Base-by-base conservation (phyloP, 495 filamentous ascomycete genomes). In the Podospora pseudopauciseta region DNA sequence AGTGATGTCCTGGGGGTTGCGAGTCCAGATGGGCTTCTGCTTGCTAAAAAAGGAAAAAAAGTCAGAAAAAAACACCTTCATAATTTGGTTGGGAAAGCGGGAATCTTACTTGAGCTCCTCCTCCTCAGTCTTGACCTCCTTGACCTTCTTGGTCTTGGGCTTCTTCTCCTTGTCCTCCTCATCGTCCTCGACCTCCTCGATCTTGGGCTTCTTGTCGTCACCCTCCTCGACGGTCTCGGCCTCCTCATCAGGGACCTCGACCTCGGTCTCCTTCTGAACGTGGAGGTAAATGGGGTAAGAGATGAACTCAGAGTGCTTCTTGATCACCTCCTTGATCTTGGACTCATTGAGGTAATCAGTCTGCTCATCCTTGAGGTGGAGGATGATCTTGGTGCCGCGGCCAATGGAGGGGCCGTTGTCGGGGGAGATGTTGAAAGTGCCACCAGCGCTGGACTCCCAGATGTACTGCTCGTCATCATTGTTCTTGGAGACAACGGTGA, bases 251-350 rank as follows among this genome's bases (percentile, higher is more conserved):
- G 93, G 93, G 70, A 98, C 93, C 85, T 99, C 95, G 76, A 86
- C 97, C 92, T 99, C 95, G 76, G 90, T 94, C 91, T 98, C 96
- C 88, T 99, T 99, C 79, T 91, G 82, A 78, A 98, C 92, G 82
- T 99, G 95, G 68, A 99, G 95, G 87, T 97, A 99, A 88, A 99
- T 99, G 73, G 95, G 95, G 89, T 99, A 99, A 64, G 96, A 98
- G 87, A 99, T 99, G 90, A 99, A 99, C 87, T 99, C 95, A 81
- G 95, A 98, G 90, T 99, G 95, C 91, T 99, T 99, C 92, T 97
- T 97, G 84, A 99, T 92, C 71, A 99, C 93, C 88, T 99, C 95
- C 91, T 99, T 99, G 86, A 99, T 92, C 87, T 94, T 93, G 86
- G 88, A 88, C 89, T 97, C 94, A 82, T 97, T 94, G 76, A 98